phyloP scores from a whole-genome alignment of 2,329 filamentous ascomycete species.

The Talaromyces sp. region DNA sequence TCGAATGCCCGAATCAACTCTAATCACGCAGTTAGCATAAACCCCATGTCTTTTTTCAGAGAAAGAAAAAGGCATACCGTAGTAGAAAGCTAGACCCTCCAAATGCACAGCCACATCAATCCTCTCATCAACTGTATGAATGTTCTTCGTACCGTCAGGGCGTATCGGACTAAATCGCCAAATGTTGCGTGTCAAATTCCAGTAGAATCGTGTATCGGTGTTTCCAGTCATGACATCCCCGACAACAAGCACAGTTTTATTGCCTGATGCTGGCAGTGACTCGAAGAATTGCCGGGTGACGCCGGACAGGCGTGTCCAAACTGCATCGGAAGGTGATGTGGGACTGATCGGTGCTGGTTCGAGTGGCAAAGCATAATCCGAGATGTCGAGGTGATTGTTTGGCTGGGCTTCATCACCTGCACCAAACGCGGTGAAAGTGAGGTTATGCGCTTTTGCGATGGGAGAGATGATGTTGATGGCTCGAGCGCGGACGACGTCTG shows the following conservation, averaged over 20 bases:
- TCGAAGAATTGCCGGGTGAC: slow-evolving; percentile 42
- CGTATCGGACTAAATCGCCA: slow-evolving; percentile 52
- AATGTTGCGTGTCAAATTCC: slow-evolving; percentile 52
- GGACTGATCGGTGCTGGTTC: slow-evolving; percentile 35
- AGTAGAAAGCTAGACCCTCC: slow-evolving; percentile 44
- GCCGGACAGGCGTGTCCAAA: slow-evolving; percentile 39
- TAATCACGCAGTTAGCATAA: slow-evolving; percentile 4
- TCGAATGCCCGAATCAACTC: slow-evolving; percentile 20
- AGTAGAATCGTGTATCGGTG: slow-evolving; percentile 54
- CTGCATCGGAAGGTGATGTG: slow-evolving; percentile 20
- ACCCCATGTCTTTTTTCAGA: not conserved
- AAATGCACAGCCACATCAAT: slow-evolving; percentile 44
- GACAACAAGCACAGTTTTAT: slow-evolving; percentile 38
- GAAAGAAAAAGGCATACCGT: slow-evolving; percentile 29
- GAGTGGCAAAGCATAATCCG: slow-evolving; percentile 29
- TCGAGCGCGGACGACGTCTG: slow-evolving; percentile 46
- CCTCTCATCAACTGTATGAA: slow-evolving; percentile 52
- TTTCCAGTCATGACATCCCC: slow-evolving; percentile 53
- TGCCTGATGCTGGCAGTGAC: slow-evolving; percentile 23
- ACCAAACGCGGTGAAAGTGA: slow-evolving; percentile 48
- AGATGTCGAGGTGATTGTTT: slow-evolving; percentile 32
- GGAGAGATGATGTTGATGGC: slow-evolving; percentile 47
- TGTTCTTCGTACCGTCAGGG: slow-evolving; percentile 43
- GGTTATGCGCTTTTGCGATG: slow-evolving; percentile 42
- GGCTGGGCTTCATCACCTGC: not conserved